A percentile compares a stretch with the other conserved stretches of the same genome.
Evolutionary conservation across 257 asterid species (phyloP).

Genomic region (Forsythia viridissima): DNA sequence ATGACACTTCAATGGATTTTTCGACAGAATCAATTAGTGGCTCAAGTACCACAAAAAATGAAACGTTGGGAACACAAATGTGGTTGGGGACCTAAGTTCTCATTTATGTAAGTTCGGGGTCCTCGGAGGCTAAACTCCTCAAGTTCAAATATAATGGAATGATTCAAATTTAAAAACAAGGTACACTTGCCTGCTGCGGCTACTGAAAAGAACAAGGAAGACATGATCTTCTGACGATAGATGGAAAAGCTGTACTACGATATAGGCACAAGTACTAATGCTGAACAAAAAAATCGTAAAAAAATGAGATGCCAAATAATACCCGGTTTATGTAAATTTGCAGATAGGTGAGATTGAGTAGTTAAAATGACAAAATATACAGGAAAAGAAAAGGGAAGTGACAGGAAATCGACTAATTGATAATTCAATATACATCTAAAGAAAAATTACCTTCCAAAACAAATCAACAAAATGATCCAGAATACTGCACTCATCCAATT

Average conservation of each 20-base stretch:
- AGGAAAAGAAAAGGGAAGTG: neutral
- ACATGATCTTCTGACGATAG: conserved; percentile 63
- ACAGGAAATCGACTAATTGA: neutral
- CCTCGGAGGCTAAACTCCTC: neutral
- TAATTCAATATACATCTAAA: neutral
- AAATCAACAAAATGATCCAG: conserved; percentile 69
- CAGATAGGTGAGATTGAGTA: neutral
- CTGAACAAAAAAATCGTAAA: conserved; percentile 51
- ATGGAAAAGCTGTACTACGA: conserved; percentile 60
- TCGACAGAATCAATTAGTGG: neutral
- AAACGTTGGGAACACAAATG: neutral
- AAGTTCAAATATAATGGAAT: neutral
- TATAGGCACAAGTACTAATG: conserved; percentile 56
- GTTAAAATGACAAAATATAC: neutral
- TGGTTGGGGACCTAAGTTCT: neutral
- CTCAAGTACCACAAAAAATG: too few species aligned
- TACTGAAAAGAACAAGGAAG: conserved; percentile 58
- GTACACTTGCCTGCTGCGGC: conserved; percentile 61
- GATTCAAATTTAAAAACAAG: neutral
- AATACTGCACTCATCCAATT: conserved; percentile 44
- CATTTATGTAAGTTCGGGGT: neutral
- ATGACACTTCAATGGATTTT: neutral
- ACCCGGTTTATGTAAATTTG: neutral
- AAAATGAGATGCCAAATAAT: neutral
- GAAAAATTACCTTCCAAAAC: conserved; percentile 67